Base-by-base conservation (phyloP, 2,329 filamentous ascomycete genomes). In the Chrysosporium queenslandicum region DNA sequence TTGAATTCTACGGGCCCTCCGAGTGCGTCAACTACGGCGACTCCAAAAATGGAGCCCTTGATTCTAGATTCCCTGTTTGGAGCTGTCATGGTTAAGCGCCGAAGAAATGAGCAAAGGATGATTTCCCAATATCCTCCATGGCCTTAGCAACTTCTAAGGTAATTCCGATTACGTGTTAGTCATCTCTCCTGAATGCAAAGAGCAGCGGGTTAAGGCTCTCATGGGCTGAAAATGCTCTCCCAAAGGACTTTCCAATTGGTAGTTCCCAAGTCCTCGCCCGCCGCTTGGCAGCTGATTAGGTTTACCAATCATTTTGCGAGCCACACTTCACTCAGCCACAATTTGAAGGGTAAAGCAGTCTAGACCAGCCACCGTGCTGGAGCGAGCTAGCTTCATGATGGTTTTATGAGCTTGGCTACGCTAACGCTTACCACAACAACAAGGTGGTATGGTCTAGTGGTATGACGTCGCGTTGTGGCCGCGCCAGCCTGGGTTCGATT, bases 1-100 rank as follows among this genome's bases (percentile, higher is more conserved):
- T 58, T 55, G 58, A 73, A 74, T 50, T 73, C 68, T 0, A 70
- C 66, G 2, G 71, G 71, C 1, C 63, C 71, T 12, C 71, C 71
- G 2, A 74, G 65, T 8, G 71, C 71, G 55, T 74, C 71, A 37
- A 59, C 64, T 9, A 70, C 61, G n/a, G 69, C 71, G 40, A 70
- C 64, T 1, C 68, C 68, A 58, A 66, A 66, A 52, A 74, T 62
- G 14, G 68, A 63, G 39, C 67, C 65, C 43, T 56, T 58, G 53
- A 67, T 61, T 30, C 63, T 60, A 42, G 58, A 59, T 45, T 49
- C 16, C 9, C 21, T 52, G 40, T 18, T 45, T 37, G 23, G 7
- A 27, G 39, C 7, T 45, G 49, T 16, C 49, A 52, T 52, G n/a
- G 25, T 32, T 27, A 11, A 43, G 6, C 5, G 12, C 4, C n/a